phyloP scores from a whole-genome alignment of 768 basidiomycete genomes.

The Lactarius quietus region DNA sequence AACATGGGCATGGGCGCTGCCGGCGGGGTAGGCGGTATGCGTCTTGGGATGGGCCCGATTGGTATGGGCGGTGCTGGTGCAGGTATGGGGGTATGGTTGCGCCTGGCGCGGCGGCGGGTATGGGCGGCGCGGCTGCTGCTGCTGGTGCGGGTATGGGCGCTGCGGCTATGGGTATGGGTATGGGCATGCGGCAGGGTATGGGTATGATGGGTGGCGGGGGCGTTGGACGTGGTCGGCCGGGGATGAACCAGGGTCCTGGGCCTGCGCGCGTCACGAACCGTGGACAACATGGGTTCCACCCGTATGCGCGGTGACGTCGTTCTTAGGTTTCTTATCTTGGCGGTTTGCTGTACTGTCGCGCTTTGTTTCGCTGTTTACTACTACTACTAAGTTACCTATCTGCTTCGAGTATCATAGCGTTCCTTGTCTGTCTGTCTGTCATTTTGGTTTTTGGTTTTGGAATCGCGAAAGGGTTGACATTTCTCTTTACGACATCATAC shows the following conservation, averaged over 20 bases:
- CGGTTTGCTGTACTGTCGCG: neutral
- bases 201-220: conserved; percentile 33
- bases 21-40: conserved; percentile 31
- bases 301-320: conserved; percentile 60
- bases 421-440: neutral
- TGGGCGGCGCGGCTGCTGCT: neutral
- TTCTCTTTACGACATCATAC: neutral
- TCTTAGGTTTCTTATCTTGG: neutral
- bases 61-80: conserved; percentile 11
- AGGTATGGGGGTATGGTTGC: conserved; percentile 31
- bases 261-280: conserved; percentile 53
- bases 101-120: conserved; percentile 27
- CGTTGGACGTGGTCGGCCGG: conserved; percentile 57
- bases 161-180: conserved; percentile 31
- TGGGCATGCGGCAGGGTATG: conserved; percentile 31
- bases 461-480: neutral
- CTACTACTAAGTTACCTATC: neutral
- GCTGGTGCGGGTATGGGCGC: conserved; percentile 28
- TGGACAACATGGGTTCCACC: conserved; percentile 81
- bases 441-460: neutral
- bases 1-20: conserved; percentile 38
- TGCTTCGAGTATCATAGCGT: neutral
- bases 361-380: neutral
- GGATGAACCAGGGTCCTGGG: conserved; percentile 51
- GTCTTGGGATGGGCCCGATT: conserved; percentile 32